Base-by-base conservation (phyloP, 257 asterid species). In the Solanum etuberosum region DNA sequence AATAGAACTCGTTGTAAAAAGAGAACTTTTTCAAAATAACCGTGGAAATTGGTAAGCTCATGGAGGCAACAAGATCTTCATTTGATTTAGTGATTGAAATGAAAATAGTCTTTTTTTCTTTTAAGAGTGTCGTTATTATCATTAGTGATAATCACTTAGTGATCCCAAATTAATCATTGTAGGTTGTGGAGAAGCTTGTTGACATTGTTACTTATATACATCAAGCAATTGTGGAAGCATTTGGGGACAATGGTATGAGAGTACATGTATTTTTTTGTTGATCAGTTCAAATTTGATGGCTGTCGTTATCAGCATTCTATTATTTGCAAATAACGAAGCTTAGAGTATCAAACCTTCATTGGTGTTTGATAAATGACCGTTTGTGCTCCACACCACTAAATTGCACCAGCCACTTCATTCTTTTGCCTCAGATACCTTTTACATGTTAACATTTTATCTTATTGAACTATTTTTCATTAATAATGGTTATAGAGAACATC, bases 171-270 rank as follows among this genome's bases (percentile, higher is more conserved):
- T 89, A 71, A 46, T 86, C 37, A n/a, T 86, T 86, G 84, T 92
- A 94, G 98, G 93, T 29, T 88, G 97, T 97, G 93, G 99, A 97
- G 98, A 97, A 95, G 92, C 95, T 97, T 87, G 98, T 96, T 87
- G 99, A 97, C 89, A 90, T 93, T 65, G 99, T 97, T 83, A 91
- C 98, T 29, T 96, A 93, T 90, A 92, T 97, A 85, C 98, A 92
- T 93, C 99, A 93, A 87, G 97, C 93, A 88, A 96, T 97, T 88
- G 89, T 92, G 35, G 93, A 93, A 77, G 98, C 93, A 29, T 96
- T 96, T 91, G 98, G 94, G 91, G 94, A 92, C 40, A 92, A 88
- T 51, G 98, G 99, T 97, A 92, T 31, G 92, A 84, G 31, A 86
- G 86, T 81, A 59, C 20, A 21, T 48, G 29, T 10, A 16, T 9